These are phyloP conservation scores for Linum tenue DNA, from an alignment of 345 rosid species.

Conservation along the genomic window DNA sequence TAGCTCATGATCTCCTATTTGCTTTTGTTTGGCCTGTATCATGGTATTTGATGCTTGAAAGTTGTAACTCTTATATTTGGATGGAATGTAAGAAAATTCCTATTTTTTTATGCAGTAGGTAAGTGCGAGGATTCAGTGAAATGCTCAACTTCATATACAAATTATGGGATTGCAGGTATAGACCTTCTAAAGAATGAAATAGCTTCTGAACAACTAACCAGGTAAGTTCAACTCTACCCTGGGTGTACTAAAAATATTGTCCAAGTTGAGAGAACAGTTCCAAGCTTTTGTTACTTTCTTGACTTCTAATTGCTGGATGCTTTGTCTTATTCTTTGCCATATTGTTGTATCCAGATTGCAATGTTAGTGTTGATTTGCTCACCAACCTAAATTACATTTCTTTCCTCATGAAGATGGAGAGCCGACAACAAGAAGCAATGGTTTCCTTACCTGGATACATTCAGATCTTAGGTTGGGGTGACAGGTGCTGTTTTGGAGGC, in stretches of 20 bases:
- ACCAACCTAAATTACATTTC: too few relatives aligned
- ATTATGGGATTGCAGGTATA: constrained; percentile 14
- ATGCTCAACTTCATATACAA: constrained; percentile 17
- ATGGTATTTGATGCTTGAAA: neutral
- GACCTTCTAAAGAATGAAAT: constrained; percentile 75
- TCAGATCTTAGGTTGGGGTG: too few relatives aligned
- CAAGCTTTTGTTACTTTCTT: neutral
- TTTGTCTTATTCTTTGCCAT: too few relatives aligned
- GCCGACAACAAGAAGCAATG: too few relatives aligned
- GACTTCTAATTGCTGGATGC: neutral
- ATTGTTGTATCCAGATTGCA: too few relatives aligned
- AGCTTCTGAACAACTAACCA: constrained; percentile 81
- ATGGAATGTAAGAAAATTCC: neutral
- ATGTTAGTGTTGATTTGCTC: too few relatives aligned
- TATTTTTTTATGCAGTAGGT: constrained; percentile 15
- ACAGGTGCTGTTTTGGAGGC: too few relatives aligned
- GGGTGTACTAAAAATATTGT: too few relatives aligned
- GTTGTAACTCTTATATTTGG: neutral
- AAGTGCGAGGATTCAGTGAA: constrained; percentile 17
- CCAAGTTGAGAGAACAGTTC: neutral
- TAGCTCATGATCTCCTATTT: constrained; percentile 7
- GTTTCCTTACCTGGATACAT: too few relatives aligned
- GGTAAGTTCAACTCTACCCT: constrained; percentile 28
- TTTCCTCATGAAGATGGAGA: too few relatives aligned
- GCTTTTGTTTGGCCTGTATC: neutral